Conservation (phyloP, 225 moss, liverwort and hornwort species). For the Physcomitrellopsis africana region DNA sequence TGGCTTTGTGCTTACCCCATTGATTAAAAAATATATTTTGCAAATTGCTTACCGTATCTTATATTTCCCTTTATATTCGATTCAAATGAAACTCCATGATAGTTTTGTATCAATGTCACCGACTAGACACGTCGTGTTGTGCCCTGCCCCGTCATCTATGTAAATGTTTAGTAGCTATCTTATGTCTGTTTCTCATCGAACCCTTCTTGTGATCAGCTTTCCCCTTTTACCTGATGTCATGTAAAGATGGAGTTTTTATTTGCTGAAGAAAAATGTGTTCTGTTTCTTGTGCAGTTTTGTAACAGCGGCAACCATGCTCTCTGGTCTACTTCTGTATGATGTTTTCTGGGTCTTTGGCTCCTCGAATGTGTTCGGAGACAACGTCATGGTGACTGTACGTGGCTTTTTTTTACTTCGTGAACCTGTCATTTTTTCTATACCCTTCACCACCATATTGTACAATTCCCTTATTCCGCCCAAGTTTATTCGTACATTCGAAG, state of each 20-base stretch:
- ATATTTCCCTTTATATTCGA: neutral
- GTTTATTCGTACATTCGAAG: neutral
- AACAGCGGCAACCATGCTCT: conserved; percentile 91
- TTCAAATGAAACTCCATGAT: too few relatives aligned
- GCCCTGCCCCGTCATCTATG: too few relatives aligned
- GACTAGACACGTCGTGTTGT: too few relatives aligned
- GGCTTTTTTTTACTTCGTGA: neutral
- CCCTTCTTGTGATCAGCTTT: too few relatives aligned
- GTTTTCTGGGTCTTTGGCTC: conserved; percentile 99
- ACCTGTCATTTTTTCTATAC: neutral
- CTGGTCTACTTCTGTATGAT: conserved; percentile 91
- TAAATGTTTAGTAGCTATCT: too few relatives aligned
- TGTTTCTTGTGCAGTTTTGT: conserved; percentile 64
- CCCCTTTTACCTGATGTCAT: too few relatives aligned
- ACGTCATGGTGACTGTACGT: conserved; percentile 95
- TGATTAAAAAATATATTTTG: neutral
- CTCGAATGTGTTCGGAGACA: conserved; percentile 94
- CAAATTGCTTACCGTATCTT: neutral
- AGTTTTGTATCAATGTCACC: too few relatives aligned
- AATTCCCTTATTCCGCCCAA: too few relatives aligned
- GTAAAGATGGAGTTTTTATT: conserved; percentile 8
- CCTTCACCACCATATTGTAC: too few relatives aligned
- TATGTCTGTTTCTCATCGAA: too few relatives aligned
- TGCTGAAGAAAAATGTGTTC: conserved; percentile 14
- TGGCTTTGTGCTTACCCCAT: neutral